These are phyloP conservation scores for Cutaneotrichosporon cavernicola DNA, from an alignment of 1,284 basidiomycete species.

Conservation along the genomic window DNA sequence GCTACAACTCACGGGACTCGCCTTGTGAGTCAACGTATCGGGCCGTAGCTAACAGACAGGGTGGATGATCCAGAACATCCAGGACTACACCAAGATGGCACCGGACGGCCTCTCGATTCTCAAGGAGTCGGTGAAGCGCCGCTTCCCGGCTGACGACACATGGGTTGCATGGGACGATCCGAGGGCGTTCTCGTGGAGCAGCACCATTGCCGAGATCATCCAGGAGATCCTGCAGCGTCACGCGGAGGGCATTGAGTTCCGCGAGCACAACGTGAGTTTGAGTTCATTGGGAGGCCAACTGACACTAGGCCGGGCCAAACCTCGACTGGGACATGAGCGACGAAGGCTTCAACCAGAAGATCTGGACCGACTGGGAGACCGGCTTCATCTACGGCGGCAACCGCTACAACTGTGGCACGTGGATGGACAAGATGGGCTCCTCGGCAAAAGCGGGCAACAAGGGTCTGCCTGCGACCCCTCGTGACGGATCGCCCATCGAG, in stretches of 20 bases:
- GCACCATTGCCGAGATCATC: slow-evolving; percentile 84
- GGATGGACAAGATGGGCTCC: slow-evolving; percentile 98
- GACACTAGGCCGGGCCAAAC: slow-evolving; percentile 72
- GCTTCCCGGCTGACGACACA: slow-evolving; percentile 89
- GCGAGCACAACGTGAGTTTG: slow-evolving; percentile 72
- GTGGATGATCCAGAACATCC: slow-evolving; percentile 99
- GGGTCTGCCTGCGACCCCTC: slow-evolving; percentile 87
- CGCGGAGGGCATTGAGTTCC: slow-evolving; percentile 86
- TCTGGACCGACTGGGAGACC: slow-evolving; percentile 90
- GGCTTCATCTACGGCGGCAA: slow-evolving; percentile 89
- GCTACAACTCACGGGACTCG: slow-evolving; percentile 58
- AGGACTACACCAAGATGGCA: slow-evolving; percentile 82
- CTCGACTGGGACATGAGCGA: slow-evolving; percentile 92
- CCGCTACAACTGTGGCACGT: slow-evolving; percentile 64
- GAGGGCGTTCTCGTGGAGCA: slow-evolving; percentile 74
- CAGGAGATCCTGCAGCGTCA: slow-evolving; percentile 96
- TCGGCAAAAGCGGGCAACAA: slow-evolving; percentile 87
- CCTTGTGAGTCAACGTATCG: slow-evolving; percentile 20
- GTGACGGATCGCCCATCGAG: slow-evolving; percentile 94
- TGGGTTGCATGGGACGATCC: slow-evolving; percentile 92
- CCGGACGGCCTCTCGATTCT: slow-evolving; percentile 82
- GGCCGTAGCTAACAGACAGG: neutral
- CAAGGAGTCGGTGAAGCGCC: slow-evolving; percentile 75
- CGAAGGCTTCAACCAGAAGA: slow-evolving; percentile 89
- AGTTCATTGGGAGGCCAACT: slow-evolving; percentile 1